Percentiles rank a stretch among this genome's conserved stretches.
phyloP scores from a whole-genome alignment of 441 rosid species.

The Adansonia gregorii region DNA sequence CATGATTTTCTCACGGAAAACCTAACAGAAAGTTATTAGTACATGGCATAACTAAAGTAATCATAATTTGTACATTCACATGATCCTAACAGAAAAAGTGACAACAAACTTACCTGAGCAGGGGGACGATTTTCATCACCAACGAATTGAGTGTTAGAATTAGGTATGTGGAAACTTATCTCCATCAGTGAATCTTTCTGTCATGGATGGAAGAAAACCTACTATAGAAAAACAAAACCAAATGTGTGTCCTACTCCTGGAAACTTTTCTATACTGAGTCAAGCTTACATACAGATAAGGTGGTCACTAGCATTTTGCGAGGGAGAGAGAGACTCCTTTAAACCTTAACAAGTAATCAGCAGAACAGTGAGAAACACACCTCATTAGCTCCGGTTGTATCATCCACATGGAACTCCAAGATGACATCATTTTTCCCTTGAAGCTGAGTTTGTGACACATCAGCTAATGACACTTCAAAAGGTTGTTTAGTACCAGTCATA shows the following conservation, averaged over 20 bases:
- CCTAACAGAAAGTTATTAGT: slow-evolving; percentile 44
- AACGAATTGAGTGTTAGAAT: slow-evolving; percentile 81
- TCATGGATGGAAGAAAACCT: slow-evolving; percentile 16
- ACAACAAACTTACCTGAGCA: slow-evolving; percentile 65
- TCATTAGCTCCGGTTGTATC: slow-evolving; percentile 97
- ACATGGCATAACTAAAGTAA: slow-evolving; percentile 24
- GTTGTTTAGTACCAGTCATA: slow-evolving; percentile 87
- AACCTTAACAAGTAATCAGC: slow-evolving; percentile 7
- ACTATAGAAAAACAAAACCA: neutral
- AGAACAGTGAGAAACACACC: slow-evolving; percentile 43
- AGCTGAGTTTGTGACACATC: slow-evolving; percentile 92
- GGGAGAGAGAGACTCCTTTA: neutral
- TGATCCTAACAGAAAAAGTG: neutral
- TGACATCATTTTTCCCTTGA: slow-evolving; percentile 91
- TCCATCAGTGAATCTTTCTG: slow-evolving; percentile 99
- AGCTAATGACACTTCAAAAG: slow-evolving; percentile 88
- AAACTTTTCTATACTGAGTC: neutral
- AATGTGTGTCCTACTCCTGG: neutral
- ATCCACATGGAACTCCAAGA: slow-evolving; percentile 95
- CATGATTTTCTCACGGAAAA: slow-evolving; percentile 72
- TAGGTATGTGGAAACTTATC: slow-evolving; percentile 91
- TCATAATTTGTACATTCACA: neutral
- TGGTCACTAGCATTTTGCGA: neutral
- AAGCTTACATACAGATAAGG: neutral
- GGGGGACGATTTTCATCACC: slow-evolving; percentile 91